Percentiles rank a stretch among this genome's conserved stretches.
Conservation (phyloP, 305 asterid species). For the Fraxinus albicans region DNA sequence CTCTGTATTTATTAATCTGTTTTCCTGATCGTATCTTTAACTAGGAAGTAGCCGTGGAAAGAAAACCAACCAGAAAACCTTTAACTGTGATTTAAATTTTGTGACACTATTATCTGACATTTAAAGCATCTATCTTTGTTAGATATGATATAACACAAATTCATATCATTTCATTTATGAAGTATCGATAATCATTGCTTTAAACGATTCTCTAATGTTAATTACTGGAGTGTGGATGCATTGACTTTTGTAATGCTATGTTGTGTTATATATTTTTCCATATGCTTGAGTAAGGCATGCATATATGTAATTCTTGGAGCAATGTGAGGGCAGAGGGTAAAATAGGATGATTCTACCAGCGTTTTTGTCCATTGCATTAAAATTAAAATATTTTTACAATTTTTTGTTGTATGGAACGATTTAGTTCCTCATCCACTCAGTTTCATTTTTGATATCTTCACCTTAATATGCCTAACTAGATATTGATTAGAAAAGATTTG, state of each 20-base stretch:
- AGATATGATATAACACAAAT: background rate
- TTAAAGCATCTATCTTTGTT: background rate
- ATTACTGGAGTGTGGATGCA: background rate
- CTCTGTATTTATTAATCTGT: background rate
- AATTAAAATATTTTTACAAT: background rate
- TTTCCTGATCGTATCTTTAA: background rate
- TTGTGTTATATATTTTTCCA: background rate
- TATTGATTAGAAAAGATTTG: background rate
- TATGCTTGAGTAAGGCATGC: background rate
- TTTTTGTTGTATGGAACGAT: background rate
- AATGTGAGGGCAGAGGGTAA: background rate
- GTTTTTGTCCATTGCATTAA: background rate
- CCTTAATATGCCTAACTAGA: background rate
- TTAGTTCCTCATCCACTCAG: background rate
- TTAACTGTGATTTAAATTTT: background rate
- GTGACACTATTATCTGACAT: background rate
- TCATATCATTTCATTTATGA: background rate
- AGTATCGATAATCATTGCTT: background rate
- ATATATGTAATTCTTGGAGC: background rate
- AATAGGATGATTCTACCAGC: background rate
- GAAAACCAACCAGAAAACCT: background rate
- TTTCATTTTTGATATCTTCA: background rate
- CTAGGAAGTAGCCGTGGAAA: background rate
- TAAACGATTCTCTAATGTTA: background rate
- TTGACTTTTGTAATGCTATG: background rate